Percentiles rank a stretch among this genome's conserved stretches.
Evolutionary conservation across 495 filamentous ascomycete species (phyloP).

Genomic region (Terfezia boudieri): DNA sequence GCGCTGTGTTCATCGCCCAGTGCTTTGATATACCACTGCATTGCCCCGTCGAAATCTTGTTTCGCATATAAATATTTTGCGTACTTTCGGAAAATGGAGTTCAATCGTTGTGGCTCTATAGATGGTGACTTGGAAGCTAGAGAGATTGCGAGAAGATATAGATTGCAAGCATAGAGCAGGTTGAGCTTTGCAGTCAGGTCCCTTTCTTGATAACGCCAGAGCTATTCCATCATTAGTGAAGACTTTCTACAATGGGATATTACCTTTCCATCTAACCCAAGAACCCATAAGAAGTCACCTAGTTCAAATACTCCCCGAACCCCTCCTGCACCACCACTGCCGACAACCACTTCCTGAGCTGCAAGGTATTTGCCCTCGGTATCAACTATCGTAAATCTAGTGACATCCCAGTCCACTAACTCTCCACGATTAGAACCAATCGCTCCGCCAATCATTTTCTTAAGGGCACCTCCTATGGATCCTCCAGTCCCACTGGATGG

Average conservation of each 20-base stretch:
- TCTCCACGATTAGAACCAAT: constrained; percentile 48
- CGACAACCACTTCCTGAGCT: constrained; percentile 57
- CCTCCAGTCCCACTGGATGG: constrained; percentile 4
- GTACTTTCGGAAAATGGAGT: constrained; percentile 79
- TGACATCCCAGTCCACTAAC: constrained; percentile 47
- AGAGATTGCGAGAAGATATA: constrained; percentile 79
- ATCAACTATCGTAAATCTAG: constrained; percentile 71
- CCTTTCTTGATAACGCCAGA: constrained; percentile 84
- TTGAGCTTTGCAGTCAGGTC: constrained; percentile 74
- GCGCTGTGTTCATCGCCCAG: constrained; percentile 37
- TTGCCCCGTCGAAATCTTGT: constrained; percentile 83
- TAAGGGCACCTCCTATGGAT: constrained; percentile 28
- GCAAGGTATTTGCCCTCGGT: constrained; percentile 78
- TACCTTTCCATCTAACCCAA: constrained; percentile 80
- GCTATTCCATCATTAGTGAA: constrained; percentile 23
- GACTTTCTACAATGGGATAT: constrained; percentile 5
- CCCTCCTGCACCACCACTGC: constrained; percentile 25
- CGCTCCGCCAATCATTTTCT: constrained; percentile 28
- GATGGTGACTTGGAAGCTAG: constrained; percentile 72
- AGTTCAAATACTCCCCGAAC: constrained; percentile 61
- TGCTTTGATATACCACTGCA: constrained; percentile 92
- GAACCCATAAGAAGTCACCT: constrained; percentile 76
- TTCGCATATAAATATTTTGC: constrained; percentile 93
- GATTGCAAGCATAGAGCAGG: constrained; percentile 78
- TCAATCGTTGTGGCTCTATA: constrained; percentile 55